Evolutionary conservation across 768 basidiomycete species (phyloP).

Genomic region (Serendipita vermifera): DNA sequence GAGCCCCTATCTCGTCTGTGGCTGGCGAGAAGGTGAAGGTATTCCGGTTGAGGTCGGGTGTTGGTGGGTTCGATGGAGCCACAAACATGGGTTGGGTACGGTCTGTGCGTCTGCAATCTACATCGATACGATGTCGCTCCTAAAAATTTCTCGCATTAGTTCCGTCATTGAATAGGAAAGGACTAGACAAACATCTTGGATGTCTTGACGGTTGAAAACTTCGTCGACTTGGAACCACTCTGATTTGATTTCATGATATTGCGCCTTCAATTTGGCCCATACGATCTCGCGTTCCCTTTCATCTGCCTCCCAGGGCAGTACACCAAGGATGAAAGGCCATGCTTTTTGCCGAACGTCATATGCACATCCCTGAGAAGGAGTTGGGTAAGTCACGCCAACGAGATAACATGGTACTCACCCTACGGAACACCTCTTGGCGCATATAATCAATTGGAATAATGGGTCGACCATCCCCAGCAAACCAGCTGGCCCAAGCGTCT

Average conservation of each 20-base stretch:
- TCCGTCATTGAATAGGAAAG: not conserved
- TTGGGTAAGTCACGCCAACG: not conserved
- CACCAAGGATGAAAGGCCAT: constrained; percentile 86
- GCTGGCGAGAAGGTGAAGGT: constrained; percentile 67
- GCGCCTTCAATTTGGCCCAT: constrained; percentile 56
- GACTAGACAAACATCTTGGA: constrained; percentile 53
- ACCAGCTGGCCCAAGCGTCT: constrained; percentile 65
- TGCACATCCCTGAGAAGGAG: constrained; percentile 4
- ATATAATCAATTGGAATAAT: constrained; percentile 54
- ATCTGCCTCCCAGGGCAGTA: constrained; percentile 67
- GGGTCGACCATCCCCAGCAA: constrained; percentile 55
- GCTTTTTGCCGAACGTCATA: constrained; percentile 47
- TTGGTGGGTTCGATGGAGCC: constrained; percentile 19
- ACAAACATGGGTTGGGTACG: constrained; percentile 84
- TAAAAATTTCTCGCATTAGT: constrained; percentile 20
- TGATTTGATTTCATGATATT: constrained; percentile 56
- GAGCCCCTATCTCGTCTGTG: constrained; percentile 62
- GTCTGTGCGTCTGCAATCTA: constrained; percentile 94
- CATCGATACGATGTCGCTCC: constrained; percentile 90
- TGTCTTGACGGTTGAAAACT: constrained; percentile 65
- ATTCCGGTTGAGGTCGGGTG: constrained; percentile 33
- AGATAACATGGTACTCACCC: constrained; percentile 24
- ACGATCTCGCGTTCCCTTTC: constrained; percentile 42
- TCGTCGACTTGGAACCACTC: constrained; percentile 78
- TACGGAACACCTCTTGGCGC: constrained; percentile 61